Conservation (phyloP, 192 early-diverging fungal genomes). For the Geranomyces variabilis region DNA sequence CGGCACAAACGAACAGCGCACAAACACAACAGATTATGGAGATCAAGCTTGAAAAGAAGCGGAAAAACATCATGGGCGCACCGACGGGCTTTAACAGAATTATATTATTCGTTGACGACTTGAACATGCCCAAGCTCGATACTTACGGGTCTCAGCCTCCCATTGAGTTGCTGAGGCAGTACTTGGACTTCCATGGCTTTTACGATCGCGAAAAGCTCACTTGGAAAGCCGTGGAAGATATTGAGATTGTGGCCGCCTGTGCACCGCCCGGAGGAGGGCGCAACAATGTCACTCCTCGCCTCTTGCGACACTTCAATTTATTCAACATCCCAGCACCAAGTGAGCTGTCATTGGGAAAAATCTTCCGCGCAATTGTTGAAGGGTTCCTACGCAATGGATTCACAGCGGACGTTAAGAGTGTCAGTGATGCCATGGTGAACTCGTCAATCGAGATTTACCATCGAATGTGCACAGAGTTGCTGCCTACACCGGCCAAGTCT, state of each 20-base stretch:
- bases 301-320: conserved; percentile 65
- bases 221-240: conserved; percentile 62
- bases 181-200: conserved; percentile 59
- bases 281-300: conserved; percentile 56
- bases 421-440: conserved; percentile 58
- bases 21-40: conserved; percentile 67
- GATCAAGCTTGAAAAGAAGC: conserved; percentile 63
- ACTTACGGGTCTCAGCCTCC: conserved; percentile 66
- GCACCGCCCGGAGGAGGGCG: conserved; percentile 64
- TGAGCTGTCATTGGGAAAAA: conserved; percentile 54
- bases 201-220: conserved; percentile 64
- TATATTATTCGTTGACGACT: conserved; percentile 65
- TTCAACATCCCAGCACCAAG: conserved; percentile 59
- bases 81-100: conserved; percentile 57
- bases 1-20: conserved; percentile 61
- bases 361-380: conserved; percentile 60
- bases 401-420: conserved; percentile 46
- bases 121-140: conserved; percentile 68
- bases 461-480: conserved; percentile 60
- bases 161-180: conserved; percentile 62
- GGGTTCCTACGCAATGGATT: conserved; percentile 60
- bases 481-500: conserved; percentile 64
- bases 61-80: conserved; percentile 65
- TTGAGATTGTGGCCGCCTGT: conserved; percentile 58
- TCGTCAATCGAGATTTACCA: conserved; percentile 63